Evolutionary conservation across 2,329 filamentous ascomycete species (phyloP).

Genomic region (Sordariomycetes sp.): DNA sequence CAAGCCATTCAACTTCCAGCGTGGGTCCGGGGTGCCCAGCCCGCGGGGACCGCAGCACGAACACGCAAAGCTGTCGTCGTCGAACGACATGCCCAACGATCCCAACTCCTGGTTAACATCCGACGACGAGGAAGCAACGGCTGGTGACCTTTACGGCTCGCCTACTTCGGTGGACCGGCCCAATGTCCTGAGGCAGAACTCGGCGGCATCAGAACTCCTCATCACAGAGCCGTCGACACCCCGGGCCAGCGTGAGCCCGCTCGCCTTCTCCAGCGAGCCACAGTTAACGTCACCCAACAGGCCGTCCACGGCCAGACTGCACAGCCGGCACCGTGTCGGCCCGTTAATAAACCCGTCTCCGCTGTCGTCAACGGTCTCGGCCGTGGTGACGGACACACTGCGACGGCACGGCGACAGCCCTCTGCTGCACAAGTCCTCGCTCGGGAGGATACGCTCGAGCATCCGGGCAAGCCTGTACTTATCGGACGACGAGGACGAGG

Average conservation of each 20-base stretch:
- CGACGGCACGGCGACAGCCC: constrained; percentile 28
- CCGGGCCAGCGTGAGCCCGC: constrained; percentile 8
- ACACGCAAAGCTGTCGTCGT: not conserved
- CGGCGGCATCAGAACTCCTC: constrained; percentile 13
- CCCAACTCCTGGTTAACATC: constrained; percentile 23
- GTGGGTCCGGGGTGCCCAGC: constrained; percentile 23
- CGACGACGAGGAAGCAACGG: constrained; percentile 15
- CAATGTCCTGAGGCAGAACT: not conserved
- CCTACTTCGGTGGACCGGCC: not conserved
- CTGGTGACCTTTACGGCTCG: constrained; percentile 12
- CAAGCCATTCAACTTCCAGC: constrained; percentile 23
- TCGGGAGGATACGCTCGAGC: constrained; percentile 35
- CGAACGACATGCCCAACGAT: constrained; percentile 1
- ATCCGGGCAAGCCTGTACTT: constrained; percentile 46
- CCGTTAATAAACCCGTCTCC: constrained; percentile 49
- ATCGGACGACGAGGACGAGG: constrained; percentile 24
- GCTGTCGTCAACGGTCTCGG: constrained; percentile 46
- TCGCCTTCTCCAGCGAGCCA: constrained; percentile 5
- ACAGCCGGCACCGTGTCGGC: constrained; percentile 28
- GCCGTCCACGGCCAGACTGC: constrained; percentile 13
- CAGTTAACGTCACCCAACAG: not conserved
- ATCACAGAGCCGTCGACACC: constrained; percentile 9
- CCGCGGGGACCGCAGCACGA: constrained; percentile 16
- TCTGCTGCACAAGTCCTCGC: constrained; percentile 28
- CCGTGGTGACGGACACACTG: constrained; percentile 45